Conservation (phyloP, 768 basidiomycete genomes). For the Panellus pusillus region DNA sequence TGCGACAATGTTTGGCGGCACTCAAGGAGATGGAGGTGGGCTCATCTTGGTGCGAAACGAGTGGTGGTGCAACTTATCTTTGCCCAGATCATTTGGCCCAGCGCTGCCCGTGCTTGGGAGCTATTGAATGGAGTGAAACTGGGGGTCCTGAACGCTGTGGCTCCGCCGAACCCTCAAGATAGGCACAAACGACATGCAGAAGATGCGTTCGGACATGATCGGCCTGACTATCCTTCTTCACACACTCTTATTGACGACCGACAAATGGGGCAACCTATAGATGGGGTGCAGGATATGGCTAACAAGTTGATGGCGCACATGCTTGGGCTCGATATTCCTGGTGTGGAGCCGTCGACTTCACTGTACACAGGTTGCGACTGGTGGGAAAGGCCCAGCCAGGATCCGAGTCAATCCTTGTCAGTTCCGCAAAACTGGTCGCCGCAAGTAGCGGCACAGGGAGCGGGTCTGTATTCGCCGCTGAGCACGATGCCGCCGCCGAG, state of each 20-base stretch:
- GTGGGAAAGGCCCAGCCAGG: conserved; percentile 54
- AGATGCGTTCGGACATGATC: conserved; percentile 63
- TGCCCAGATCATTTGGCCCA: conserved; percentile 66
- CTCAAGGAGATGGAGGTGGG: conserved; percentile 70
- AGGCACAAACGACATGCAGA: conserved; percentile 60
- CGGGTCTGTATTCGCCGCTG: conserved; percentile 7
- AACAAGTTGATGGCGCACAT: conserved; percentile 72
- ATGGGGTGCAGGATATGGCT: conserved; percentile 62
- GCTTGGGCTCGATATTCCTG: conserved; percentile 66
- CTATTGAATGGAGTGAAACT: conserved; percentile 67
- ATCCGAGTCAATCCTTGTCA: conserved; percentile 21
- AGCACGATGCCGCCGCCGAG: conserved; percentile 4
- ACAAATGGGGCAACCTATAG: conserved; percentile 28
- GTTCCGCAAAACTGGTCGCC: conserved; percentile 11
- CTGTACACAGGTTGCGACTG: conserved; percentile 62
- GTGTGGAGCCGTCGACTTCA: conserved; percentile 59
- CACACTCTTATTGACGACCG: conserved; percentile 31
- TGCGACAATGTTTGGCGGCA: conserved; percentile 62
- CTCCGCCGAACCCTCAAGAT: conserved; percentile 32
- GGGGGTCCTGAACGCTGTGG: conserved; percentile 41
- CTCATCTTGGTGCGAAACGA: neutral
- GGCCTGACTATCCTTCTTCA: conserved; percentile 41
- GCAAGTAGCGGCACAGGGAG: neutral
- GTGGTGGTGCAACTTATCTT: neutral
- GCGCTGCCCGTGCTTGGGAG: conserved; percentile 64